A percentile compares a stretch with the other conserved stretches of the same genome.
phyloP scores from a whole-genome alignment of 306 rosid genomes.

The Cicer judaicum region DNA sequence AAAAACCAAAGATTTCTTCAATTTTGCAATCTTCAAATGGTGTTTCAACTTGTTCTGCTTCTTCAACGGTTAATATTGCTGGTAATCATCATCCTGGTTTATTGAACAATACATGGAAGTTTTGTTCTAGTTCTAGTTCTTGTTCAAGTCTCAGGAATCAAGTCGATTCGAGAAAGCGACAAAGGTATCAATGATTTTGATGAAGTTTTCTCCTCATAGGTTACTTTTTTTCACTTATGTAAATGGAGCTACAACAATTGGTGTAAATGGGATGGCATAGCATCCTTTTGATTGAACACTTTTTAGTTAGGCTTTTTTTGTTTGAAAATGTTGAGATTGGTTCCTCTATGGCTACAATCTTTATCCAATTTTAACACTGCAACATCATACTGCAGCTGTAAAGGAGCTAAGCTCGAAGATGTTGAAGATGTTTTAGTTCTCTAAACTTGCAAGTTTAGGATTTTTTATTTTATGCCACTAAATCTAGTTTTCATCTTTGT shows the following conservation, averaged over 20 bases:
- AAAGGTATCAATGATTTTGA: slow-evolving; percentile 58
- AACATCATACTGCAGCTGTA: too few relatives aligned
- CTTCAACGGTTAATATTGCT: slow-evolving; percentile 55
- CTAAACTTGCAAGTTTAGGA: slow-evolving; percentile 12
- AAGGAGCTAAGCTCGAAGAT: too few relatives aligned
- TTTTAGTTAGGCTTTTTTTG: slow-evolving; percentile 31
- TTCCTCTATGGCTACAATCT: too few relatives aligned
- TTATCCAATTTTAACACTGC: too few relatives aligned
- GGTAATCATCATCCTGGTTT: slow-evolving; percentile 46
- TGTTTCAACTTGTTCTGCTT: slow-evolving; percentile 65
- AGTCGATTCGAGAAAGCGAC: slow-evolving; percentile 56
- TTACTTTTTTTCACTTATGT: neutral
- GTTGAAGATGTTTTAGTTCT: neutral
- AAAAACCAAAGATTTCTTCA: neutral
- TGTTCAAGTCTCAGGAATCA: slow-evolving; percentile 47
- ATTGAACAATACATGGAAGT: slow-evolving; percentile 43
- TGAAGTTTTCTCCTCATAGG: slow-evolving; percentile 5
- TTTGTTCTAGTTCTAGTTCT: slow-evolving; percentile 46
- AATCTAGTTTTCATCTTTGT: slow-evolving; percentile 6
- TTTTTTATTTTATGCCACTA: neutral
- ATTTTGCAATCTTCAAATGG: slow-evolving; percentile 37
- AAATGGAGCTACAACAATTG: slow-evolving; percentile 43
- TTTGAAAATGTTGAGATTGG: slow-evolving; percentile 10
- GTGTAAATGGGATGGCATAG: slow-evolving; percentile 68
- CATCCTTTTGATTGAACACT: slow-evolving; percentile 49